Evolutionary conservation across 202 grass and related monocot genomes (phyloP).

Genomic region (Eragrostis tef): DNA sequence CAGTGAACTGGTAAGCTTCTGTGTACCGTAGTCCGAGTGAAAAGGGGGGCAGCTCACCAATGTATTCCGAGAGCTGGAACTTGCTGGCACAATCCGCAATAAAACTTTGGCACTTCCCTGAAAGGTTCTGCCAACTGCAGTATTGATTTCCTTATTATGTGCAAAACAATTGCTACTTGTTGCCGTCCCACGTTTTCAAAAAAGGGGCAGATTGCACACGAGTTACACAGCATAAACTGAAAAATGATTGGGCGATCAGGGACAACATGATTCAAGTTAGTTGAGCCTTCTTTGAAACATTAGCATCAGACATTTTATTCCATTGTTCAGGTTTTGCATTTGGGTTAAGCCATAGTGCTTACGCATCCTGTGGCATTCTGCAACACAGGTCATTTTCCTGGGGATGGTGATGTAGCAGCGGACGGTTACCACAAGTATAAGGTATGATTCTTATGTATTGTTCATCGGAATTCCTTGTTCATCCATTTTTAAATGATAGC

Average conservation of each 20-base stretch:
- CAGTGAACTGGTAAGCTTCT: not conserved
- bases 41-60: not conserved
- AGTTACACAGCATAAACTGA: too few relatives aligned
- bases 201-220: not conserved
- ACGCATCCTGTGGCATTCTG: not conserved
- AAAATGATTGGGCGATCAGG: not conserved
- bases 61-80: not conserved
- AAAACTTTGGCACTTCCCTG: not conserved
- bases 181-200: too few relatives aligned
- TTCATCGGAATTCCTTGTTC: not conserved
- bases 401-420: conserved; percentile 52
- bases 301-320: not conserved
- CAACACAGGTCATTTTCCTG: conserved; percentile 27
- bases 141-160: too few relatives aligned
- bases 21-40: not conserved
- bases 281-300: too few relatives aligned
- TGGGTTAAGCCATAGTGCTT: not conserved
- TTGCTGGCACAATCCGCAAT: not conserved
- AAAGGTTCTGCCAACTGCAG: too few relatives aligned
- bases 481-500: not conserved
- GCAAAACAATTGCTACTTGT: too few relatives aligned
- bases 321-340: not conserved
- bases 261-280: not conserved
- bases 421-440: conserved; percentile 67
- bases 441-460: conserved; percentile 12